Evolutionary conservation across 768 basidiomycete species (phyloP), one percentile per base, ranked within the genome.

Genomic region (Phaffia tasmanica): DNA sequence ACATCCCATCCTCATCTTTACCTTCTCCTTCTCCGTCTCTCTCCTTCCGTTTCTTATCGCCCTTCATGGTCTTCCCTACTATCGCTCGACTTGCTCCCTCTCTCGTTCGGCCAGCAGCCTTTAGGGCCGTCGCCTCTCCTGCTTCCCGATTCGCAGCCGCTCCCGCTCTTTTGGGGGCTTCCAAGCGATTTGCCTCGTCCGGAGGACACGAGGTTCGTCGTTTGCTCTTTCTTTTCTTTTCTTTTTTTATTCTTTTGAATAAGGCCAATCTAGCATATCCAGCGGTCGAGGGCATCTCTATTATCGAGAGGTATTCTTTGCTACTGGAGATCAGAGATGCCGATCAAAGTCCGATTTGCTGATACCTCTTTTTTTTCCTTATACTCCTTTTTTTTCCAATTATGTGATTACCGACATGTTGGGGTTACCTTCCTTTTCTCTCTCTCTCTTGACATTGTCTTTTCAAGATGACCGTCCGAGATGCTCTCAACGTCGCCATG

Each of bases 401-500:
- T 29, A 49, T 27, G 29, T 21, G 19, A 27, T 27, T 60, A 50
- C 1, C 1, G 16, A 51, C 25, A 7, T 14, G 15, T 19, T 42
- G 35, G 35, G 3, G 25, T 32, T 23, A 2, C 7, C 57, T 51
- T 47, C 27, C 46, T 51, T 19, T 5, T 50, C 19, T 32, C 54
- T 27, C 6, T 19, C n/a, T 55, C 27, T 46, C 18, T 35, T 21
- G 32, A 19, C 1, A n/a, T 16, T 47, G 19, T 35, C n/a, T 54
- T 23, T 9, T 23, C 16, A 35, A 69, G 67, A 69, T 69, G 93
- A 98, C 92, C 64, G 94, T 95, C 70, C 89, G 95, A 75, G 95
- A 99, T 64, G 95, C 95, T 54, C 86, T 99, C 70, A 98, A 97
- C 79, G 79, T 85, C 64, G 95, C 95, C 32, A 92, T 99, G 89